Conservation (phyloP, 73 alveolate genomes). For the Vitrella brassicaformis region DNA sequence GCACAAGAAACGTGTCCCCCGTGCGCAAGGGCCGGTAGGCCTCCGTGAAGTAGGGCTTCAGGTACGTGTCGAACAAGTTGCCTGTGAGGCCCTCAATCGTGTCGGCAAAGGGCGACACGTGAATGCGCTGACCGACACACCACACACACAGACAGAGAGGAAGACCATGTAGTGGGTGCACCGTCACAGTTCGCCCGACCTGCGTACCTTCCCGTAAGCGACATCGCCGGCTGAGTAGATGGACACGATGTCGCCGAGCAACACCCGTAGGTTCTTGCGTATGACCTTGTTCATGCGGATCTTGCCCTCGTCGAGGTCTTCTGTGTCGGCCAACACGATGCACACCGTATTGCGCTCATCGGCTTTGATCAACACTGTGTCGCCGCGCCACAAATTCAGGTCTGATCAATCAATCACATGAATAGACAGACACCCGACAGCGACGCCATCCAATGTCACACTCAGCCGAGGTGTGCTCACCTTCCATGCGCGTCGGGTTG, state of each 20-base stretch:
- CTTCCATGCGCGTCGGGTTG: background rate
- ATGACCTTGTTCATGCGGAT: constrained; percentile 91
- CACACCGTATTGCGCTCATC: constrained; percentile 92
- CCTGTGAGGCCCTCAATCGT: constrained; percentile 93
- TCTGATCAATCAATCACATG: too few relatives aligned
- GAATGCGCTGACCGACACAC: too few relatives aligned
- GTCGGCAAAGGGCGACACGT: constrained; percentile 91
- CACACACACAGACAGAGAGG: too few relatives aligned
- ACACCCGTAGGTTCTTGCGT: constrained; percentile 82
- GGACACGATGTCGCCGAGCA: constrained; percentile 71
- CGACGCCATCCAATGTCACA: too few relatives aligned
- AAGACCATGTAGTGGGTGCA: too few relatives aligned
- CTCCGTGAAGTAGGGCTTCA: constrained; percentile 93
- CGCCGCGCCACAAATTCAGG: too few relatives aligned
- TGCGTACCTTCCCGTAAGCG: constrained; percentile 84
- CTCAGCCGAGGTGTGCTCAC: too few relatives aligned
- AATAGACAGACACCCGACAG: too few relatives aligned
- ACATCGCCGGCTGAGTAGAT: constrained; percentile 71
- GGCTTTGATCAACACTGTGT: constrained; percentile 81
- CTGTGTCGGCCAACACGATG: constrained; percentile 83
- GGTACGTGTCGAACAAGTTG: constrained; percentile 78
- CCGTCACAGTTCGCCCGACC: too few relatives aligned
- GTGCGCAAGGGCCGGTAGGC: constrained; percentile 93
- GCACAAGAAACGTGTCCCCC: constrained; percentile 89
- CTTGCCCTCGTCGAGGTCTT: constrained; percentile 73